phyloP scores from a whole-genome alignment of 2,329 filamentous ascomycete genomes.

The Sporothrix variecibatus region DNA sequence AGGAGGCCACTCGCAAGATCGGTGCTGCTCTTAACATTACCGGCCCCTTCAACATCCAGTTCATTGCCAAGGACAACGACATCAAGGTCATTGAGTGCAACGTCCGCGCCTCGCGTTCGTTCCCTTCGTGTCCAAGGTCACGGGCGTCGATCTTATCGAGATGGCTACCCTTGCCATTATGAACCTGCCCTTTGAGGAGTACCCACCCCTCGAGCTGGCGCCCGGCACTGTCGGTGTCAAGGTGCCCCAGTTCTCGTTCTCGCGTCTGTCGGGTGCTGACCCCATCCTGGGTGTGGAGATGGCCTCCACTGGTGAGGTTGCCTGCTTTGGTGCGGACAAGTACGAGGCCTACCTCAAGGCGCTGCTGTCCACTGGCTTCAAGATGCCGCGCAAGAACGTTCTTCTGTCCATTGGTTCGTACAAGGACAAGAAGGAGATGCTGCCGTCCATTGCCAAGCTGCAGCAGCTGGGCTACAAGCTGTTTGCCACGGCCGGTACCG shows the following conservation, averaged over 20 bases:
- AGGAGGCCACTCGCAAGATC: slow-evolving; percentile 94
- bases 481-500: slow-evolving; percentile 93
- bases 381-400: slow-evolving; percentile 92
- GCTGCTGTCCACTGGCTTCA: slow-evolving; percentile 92
- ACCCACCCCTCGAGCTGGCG: slow-evolving; percentile 74
- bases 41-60: slow-evolving; percentile 97
- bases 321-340: slow-evolving; percentile 92
- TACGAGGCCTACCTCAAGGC: slow-evolving; percentile 98
- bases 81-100: slow-evolving; percentile 99
- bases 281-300: slow-evolving; percentile 97
- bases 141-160: slow-evolving; percentile 96
- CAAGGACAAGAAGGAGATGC: slow-evolving; percentile 97
- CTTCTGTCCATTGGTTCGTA: slow-evolving; percentile 93
- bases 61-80: slow-evolving; percentile 98
- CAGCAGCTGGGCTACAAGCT: slow-evolving; percentile 92
- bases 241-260: slow-evolving; percentile 99
- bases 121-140: slow-evolving; percentile 98
- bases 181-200: slow-evolving; percentile 76
- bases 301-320: slow-evolving; percentile 98
- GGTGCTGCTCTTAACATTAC: slow-evolving; percentile 92
- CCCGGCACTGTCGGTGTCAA: slow-evolving; percentile 92
- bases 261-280: slow-evolving; percentile 90
- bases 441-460: slow-evolving; percentile 87
- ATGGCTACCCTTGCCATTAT: slow-evolving; percentile 98
- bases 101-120: slow-evolving; percentile 91